phyloP scores from a whole-genome alignment of 2,329 filamentous ascomycete species.

The Hypomyces perniciosus region DNA sequence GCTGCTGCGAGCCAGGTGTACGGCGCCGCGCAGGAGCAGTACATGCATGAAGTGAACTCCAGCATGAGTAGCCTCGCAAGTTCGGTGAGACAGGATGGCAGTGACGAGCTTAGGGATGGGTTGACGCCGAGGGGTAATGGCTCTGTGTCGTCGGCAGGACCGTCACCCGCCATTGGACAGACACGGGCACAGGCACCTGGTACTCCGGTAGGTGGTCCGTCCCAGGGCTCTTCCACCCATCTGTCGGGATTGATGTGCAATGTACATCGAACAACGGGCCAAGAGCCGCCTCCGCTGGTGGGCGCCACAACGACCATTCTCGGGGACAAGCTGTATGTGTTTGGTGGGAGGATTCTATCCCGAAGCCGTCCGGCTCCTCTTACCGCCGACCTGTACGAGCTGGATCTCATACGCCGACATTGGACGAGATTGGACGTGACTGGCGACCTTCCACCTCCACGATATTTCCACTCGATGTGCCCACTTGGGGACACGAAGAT shows the following conservation, averaged over 20 bases:
- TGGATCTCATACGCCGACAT: conserved; percentile 84
- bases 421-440: conserved; percentile 85
- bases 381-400: conserved; percentile 85
- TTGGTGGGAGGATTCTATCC: conserved; percentile 84
- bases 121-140: conserved; percentile 48
- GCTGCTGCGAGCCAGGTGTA: conserved; percentile 32
- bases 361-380: conserved; percentile 72
- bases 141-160: conserved; percentile 50
- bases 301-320: conserved; percentile 93
- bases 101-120: conserved; percentile 40
- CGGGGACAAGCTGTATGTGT: conserved; percentile 94
- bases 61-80: conserved; percentile 43
- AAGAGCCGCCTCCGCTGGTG: conserved; percentile 84
- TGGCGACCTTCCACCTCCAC: conserved; percentile 81
- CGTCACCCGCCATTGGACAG: conserved; percentile 47
- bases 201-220: conserved; percentile 35
- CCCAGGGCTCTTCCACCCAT: conserved; percentile 48
- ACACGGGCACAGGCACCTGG: conserved; percentile 17
- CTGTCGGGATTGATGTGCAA: conserved; percentile 64
- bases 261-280: conserved; percentile 79
- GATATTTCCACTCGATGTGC: conserved; percentile 97
- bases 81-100: conserved; percentile 36
- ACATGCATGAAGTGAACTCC: conserved; percentile 34
- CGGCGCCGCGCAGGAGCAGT: conserved; percentile 24
- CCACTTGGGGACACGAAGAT: conserved; percentile 89